phyloP scores from a whole-genome alignment of 768 basidiomycete genomes.

The Leccinum aurantiacum region DNA sequence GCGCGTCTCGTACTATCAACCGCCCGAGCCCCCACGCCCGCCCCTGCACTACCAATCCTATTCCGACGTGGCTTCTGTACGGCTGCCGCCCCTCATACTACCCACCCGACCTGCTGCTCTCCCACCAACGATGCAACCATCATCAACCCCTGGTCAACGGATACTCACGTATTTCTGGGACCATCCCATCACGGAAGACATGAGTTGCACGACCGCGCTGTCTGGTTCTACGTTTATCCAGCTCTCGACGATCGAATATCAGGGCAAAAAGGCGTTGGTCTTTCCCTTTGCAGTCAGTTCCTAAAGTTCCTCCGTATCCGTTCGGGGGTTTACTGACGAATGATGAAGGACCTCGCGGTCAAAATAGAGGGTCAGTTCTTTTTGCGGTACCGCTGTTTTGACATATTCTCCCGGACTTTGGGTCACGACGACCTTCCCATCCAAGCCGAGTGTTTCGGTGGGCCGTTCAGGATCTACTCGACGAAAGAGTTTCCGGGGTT shows the following conservation, averaged over 20 bases:
- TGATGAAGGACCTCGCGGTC: slow-evolving; percentile 62
- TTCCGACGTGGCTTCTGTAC: slow-evolving; percentile 17
- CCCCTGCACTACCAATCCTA: slow-evolving; percentile 15
- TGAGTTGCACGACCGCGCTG: slow-evolving; percentile 47
- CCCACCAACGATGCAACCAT: slow-evolving; percentile 7
- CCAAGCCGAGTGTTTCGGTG: slow-evolving; percentile 66
- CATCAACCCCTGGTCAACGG: slow-evolving; percentile 28
- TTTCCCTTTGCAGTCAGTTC: slow-evolving; percentile 62
- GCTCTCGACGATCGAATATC: slow-evolving; percentile 51
- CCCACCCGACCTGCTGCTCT: slow-evolving; percentile 11
- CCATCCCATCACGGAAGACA: slow-evolving; percentile 44
- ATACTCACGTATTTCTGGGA: slow-evolving; percentile 44
- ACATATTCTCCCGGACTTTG: slow-evolving; percentile 46
- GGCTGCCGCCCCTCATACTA: slow-evolving; percentile 23
- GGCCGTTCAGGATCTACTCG: slow-evolving; percentile 66
- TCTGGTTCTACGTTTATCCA: slow-evolving; percentile 66
- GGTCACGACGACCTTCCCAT: slow-evolving; percentile 38
- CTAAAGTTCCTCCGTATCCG: no score
- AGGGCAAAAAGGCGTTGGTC: slow-evolving; percentile 51
- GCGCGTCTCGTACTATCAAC: slow-evolving; percentile 9
- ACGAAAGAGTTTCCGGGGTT: slow-evolving; percentile 76
- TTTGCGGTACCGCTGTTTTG: slow-evolving; percentile 71
- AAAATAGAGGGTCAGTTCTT: slow-evolving; percentile 64
- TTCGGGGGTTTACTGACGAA: no score
- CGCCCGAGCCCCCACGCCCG: slow-evolving; percentile 9